A percentile compares a stretch with the other conserved stretches of the same genome.
These are phyloP conservation scores for Termitomyces sp. DNA, from an alignment of 768 basidiomycete species.

Conservation along the genomic window DNA sequence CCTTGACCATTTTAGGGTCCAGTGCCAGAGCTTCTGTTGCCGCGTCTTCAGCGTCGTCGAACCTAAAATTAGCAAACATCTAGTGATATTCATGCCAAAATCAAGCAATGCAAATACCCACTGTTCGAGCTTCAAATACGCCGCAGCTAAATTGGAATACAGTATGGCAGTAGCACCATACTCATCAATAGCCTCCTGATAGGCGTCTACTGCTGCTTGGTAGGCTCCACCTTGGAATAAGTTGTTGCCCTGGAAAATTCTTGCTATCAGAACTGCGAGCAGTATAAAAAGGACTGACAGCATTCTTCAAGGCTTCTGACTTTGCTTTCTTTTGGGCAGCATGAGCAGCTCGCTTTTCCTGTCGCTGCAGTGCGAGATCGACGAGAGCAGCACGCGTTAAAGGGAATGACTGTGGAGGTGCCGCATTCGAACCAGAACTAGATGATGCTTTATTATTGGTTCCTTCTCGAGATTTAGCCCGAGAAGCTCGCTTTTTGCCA, in stretches of 20 bases:
- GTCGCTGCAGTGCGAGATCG: constrained; percentile 1
- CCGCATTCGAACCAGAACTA: neutral
- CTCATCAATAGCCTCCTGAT: constrained; percentile 21
- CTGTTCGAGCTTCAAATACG: constrained; percentile 30
- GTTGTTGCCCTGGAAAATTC: constrained; percentile 23
- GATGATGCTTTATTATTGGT: neutral
- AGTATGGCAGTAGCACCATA: constrained; percentile 28
- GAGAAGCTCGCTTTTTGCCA: neutral
- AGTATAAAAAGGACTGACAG: neutral
- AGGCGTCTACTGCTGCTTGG: constrained; percentile 20
- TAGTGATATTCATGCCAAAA: neutral
- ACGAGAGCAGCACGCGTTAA: constrained; percentile 5
- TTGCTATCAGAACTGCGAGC: neutral
- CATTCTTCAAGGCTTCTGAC: constrained; percentile 6
- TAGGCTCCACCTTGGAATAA: constrained; percentile 26
- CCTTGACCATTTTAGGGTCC: constrained; percentile 29
- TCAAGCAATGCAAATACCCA: constrained; percentile 3
- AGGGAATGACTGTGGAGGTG: neutral
- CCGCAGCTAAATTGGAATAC: constrained; percentile 29
- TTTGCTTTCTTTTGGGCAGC: neutral
- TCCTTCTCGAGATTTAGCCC: neutral
- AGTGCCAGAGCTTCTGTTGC: constrained; percentile 29
- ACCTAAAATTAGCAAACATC: constrained; percentile 18
- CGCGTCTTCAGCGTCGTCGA: constrained; percentile 31
- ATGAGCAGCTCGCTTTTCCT: constrained; percentile 5